Percentiles rank a stretch among this genome's conserved stretches.
These are phyloP conservation scores for Podaxis sp. DNA, from an alignment of 768 basidiomycete species.

Conservation along the genomic window DNA sequence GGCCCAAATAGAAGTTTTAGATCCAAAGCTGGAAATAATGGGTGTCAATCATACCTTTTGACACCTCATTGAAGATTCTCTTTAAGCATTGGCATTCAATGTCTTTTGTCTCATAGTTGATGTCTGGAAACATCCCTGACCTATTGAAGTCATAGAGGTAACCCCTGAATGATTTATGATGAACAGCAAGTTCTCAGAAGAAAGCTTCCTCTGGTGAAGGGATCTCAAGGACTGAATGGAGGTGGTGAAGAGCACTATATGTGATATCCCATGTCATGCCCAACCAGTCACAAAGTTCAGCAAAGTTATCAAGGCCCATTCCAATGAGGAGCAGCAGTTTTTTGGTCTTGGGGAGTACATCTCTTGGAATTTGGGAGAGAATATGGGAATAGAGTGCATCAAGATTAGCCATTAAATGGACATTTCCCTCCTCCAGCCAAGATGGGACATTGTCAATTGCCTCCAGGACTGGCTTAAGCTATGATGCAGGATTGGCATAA, in stretches of 20 bases:
- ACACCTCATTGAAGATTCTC: background rate
- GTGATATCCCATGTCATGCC: background rate
- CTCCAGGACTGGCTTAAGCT: constrained; percentile 1
- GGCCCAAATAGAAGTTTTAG: background rate
- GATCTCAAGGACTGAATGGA: background rate
- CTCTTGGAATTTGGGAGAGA: background rate
- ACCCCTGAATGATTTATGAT: background rate
- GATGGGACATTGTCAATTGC: background rate
- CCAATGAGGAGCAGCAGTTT: background rate
- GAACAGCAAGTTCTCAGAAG: background rate
- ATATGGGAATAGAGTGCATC: constrained; percentile 10
- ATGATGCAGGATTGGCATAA: background rate
- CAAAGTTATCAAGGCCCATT: too few relatives aligned
- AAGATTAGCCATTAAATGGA: constrained; percentile 3
- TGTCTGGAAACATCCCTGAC: background rate
- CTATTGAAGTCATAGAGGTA: background rate
- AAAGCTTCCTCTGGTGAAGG: background rate
- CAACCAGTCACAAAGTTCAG: background rate
- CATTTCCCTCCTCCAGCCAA: background rate
- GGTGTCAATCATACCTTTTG: background rate
- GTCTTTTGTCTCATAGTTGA: background rate
- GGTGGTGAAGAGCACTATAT: background rate
- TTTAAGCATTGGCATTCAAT: background rate
- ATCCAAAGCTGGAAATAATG: background rate
- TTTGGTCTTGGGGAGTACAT: background rate